These are phyloP conservation scores for Caryocar brasiliense DNA, from an alignment of 441 rosid species.

Conservation along the genomic window DNA sequence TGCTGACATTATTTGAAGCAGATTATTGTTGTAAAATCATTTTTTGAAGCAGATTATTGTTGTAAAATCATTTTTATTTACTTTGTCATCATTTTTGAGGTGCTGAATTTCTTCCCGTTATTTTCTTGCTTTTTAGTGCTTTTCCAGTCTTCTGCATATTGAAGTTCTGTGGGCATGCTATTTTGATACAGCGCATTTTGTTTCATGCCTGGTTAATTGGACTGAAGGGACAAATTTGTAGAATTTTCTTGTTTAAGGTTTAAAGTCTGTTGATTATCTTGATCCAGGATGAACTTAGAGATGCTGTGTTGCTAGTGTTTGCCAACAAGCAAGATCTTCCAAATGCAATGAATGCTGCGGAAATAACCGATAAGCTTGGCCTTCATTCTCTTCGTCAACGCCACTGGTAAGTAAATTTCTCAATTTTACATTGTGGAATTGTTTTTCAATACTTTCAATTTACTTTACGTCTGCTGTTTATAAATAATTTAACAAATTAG, in stretches of 20 bases:
- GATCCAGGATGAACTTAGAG: conserved; percentile 62
- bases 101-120: neutral
- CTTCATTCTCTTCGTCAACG: conserved; percentile 74
- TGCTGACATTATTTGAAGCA: neutral
- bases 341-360: conserved; percentile 66
- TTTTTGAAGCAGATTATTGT: no score
- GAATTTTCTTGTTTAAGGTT: neutral
- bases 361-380: conserved; percentile 68
- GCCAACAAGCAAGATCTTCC: conserved; percentile 78
- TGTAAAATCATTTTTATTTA: no score
- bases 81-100: no score
- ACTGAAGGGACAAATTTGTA: neutral
- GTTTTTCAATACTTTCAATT: neutral
- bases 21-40: no score
- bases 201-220: neutral
- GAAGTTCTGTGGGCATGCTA: no score
- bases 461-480: neutral
- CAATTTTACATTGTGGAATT: neutral
- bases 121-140: neutral
- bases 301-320: conserved; percentile 73
- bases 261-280: neutral
- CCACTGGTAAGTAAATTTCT: conserved; percentile 37
- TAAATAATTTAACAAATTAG: neutral
- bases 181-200: no score
- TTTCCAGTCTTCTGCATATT: neutral